Evolutionary conservation across 495 filamentous ascomycete species (phyloP).

Genomic region (Chlorociboria aeruginascens): DNA sequence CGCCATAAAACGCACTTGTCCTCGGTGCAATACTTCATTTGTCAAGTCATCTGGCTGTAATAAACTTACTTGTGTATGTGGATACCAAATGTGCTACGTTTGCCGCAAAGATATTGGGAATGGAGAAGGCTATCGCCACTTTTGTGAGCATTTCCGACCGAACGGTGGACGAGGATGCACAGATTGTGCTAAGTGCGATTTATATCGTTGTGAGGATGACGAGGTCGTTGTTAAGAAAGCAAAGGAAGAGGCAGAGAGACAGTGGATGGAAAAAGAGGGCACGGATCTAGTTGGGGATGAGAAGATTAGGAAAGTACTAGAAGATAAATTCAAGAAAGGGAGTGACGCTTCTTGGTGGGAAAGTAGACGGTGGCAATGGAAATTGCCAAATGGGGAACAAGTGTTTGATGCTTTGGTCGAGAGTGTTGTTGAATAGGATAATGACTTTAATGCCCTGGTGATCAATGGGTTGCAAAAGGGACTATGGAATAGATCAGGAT

Average conservation of each 20-base stretch:
- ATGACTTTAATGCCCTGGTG: conserved; percentile 17
- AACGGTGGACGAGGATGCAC: conserved; percentile 54
- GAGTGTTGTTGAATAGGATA: conserved; percentile 19
- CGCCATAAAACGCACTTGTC: conserved; percentile 92
- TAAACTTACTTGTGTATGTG: conserved; percentile 93
- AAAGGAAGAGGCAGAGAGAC: conserved; percentile 65
- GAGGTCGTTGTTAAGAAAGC: conserved; percentile 64
- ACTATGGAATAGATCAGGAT: conserved; percentile 3
- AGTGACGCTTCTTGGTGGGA: conserved; percentile 9
- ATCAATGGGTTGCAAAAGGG: not conserved
- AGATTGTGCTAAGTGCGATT: conserved; percentile 78
- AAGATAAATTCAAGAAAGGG: conserved; percentile 17
- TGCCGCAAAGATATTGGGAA: conserved; percentile 53
- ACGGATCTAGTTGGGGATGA: conserved; percentile 33
- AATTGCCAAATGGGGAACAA: conserved; percentile 29
- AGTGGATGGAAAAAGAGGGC: conserved; percentile 64
- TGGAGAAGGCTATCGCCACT: conserved; percentile 72
- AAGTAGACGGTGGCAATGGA: conserved; percentile 19
- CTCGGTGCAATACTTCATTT: conserved; percentile 77
- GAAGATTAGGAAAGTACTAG: conserved; percentile 20
- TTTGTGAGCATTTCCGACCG: conserved; percentile 91
- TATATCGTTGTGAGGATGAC: conserved; percentile 81
- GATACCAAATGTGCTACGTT: conserved; percentile 95
- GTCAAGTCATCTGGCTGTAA: conserved; percentile 92
- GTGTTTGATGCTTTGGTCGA: conserved; percentile 34